phyloP scores from a whole-genome alignment of 2,329 filamentous ascomycete genomes.

The Arthrobotrys megalospora region DNA sequence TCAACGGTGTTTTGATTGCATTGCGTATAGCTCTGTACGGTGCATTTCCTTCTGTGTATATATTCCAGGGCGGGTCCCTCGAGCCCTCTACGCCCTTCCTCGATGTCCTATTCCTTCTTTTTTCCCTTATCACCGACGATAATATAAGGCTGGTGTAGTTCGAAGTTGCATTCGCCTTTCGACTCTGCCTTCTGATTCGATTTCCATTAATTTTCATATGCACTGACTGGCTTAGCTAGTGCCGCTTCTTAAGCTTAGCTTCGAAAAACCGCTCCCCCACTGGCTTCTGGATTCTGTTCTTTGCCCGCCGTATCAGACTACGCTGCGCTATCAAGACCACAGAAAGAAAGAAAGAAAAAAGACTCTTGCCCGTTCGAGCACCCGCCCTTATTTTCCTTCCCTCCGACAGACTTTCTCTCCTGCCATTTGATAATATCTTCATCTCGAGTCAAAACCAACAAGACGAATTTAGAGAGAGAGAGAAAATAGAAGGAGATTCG shows the following conservation, averaged over 20 bases:
- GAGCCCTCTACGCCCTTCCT: neutral
- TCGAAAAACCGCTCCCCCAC: conserved; percentile 29
- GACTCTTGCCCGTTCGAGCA: conserved; percentile 41
- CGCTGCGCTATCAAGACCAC: conserved; percentile 6
- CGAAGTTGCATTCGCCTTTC: conserved; percentile 13
- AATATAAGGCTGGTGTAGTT: conserved; percentile 18
- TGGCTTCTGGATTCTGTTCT: conserved; percentile 46
- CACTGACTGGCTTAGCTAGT: conserved; percentile 33
- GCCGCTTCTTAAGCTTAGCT: conserved; percentile 32
- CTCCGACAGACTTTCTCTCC: conserved; percentile 21
- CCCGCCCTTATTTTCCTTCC: conserved; percentile 19
- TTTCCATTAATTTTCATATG: conserved; percentile 27
- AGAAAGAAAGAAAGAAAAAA: neutral
- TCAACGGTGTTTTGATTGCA: conserved; percentile 19
- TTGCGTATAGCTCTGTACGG: conserved; percentile 18
- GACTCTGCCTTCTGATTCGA: conserved; percentile 19
- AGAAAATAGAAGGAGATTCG: conserved; percentile 28
- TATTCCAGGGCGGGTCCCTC: conserved; percentile 17
- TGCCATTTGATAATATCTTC: conserved; percentile 21
- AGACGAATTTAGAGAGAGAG: neutral
- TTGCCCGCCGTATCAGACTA: conserved; percentile 29
- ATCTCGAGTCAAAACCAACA: conserved; percentile 8
- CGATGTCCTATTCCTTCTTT: conserved; percentile 6
- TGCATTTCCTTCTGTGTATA: neutral
- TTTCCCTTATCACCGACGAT: conserved; percentile 29